Conservation (phyloP, 1,139 yeast species). For the Pichia sp. region DNA sequence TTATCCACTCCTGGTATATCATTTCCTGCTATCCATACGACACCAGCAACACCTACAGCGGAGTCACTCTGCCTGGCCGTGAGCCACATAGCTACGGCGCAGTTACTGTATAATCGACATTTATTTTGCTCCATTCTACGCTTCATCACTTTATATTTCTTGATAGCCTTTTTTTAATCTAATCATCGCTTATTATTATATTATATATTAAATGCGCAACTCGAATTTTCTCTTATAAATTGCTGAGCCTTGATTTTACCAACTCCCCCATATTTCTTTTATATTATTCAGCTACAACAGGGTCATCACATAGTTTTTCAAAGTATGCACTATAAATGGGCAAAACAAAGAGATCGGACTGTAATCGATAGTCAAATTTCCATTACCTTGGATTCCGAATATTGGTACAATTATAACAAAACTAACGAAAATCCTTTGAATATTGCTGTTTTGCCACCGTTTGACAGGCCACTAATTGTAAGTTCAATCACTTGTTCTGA, state of each 20-base stretch:
- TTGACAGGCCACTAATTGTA: constrained; percentile 1
- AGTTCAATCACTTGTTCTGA: no score
- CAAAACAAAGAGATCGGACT: background rate
- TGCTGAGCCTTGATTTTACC: no score
- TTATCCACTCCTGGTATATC: constrained; percentile 58
- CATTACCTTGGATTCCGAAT: no score
- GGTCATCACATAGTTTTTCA: background rate
- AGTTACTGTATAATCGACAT: constrained; percentile 12
- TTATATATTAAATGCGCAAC: no score
- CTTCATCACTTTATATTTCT: no score
- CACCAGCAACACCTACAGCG: constrained; percentile 31
- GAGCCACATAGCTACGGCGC: constrained; percentile 26
- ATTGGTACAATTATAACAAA: no score
- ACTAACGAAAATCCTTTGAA: no score
- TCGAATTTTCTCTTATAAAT: no score
- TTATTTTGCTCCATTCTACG: no score
- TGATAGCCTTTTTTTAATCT: background rate
- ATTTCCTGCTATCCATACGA: constrained; percentile 50
- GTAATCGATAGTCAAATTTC: background rate
- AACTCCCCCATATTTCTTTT: no score
- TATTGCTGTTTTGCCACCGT: constrained; percentile 4
- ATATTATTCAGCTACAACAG: no score
- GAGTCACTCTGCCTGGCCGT: constrained; percentile 31
- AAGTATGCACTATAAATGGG: background rate
- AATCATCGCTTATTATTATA: no score